Evolutionary conservation across 257 asterid genomes (phyloP).

Genomic region (Solanum tacnaense): DNA sequence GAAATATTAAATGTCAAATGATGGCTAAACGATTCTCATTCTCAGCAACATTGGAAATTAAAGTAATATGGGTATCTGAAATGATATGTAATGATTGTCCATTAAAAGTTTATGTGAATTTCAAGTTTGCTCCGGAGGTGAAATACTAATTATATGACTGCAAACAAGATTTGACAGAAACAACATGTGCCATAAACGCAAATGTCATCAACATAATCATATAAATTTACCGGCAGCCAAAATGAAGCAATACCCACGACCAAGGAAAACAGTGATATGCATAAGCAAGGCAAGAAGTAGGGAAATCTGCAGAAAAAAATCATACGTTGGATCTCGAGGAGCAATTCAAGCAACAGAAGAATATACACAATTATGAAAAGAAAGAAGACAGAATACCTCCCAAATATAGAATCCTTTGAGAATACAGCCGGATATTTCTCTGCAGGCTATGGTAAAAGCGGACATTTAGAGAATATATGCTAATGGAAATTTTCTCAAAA

Average conservation of each 20-base stretch:
- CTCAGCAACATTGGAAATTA: background rate
- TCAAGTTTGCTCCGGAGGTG: background rate
- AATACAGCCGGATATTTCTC: background rate
- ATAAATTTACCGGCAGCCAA: slow-evolving; percentile 7
- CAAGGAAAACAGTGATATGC: slow-evolving; percentile 3
- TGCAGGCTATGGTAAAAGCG: background rate
- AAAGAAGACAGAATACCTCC: background rate
- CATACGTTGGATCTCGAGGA: background rate
- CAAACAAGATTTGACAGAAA: background rate
- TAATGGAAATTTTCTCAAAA: background rate
- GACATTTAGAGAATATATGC: background rate
- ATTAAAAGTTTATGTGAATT: background rate
- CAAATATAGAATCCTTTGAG: background rate
- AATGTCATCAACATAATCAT: background rate
- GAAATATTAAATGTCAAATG: background rate
- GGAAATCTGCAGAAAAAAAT: slow-evolving; percentile 4
- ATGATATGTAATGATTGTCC: background rate
- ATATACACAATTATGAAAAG: background rate
- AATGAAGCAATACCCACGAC: background rate
- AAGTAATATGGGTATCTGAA: background rate
- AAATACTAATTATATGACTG: background rate
- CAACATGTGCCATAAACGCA: background rate
- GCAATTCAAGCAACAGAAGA: background rate
- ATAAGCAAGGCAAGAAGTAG: slow-evolving; percentile 5
- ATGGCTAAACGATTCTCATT: background rate